Evolutionary conservation across 202 grass and related monocot genomes (phyloP).

Genomic region (Musa balbisiana): DNA sequence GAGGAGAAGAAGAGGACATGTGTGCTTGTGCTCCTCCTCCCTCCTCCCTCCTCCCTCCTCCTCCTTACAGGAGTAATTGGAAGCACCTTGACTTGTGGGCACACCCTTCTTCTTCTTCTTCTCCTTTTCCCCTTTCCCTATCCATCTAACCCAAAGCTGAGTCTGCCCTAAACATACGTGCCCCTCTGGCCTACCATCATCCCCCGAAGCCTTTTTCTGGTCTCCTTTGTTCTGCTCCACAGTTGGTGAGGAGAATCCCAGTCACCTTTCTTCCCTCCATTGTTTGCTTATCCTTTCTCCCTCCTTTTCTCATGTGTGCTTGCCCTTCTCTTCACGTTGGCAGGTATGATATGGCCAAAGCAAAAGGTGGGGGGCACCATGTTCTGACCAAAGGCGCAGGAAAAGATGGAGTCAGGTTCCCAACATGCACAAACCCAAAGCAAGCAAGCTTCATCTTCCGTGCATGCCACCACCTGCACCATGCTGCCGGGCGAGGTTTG

Average conservation of each 20-base stretch:
- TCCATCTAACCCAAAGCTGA: not conserved
- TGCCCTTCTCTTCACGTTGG: not conserved
- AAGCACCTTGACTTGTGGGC: conserved; percentile 15
- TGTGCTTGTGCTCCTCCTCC: not conserved
- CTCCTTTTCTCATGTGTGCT: not conserved
- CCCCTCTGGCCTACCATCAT: not conserved
- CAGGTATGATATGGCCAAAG: conserved; percentile 1
- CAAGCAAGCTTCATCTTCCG: not conserved
- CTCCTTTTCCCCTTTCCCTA: not conserved
- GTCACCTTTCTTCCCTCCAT: not conserved
- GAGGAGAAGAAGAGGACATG: not conserved
- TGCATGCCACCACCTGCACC: conserved; percentile 9
- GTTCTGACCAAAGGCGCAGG: conserved; percentile 7
- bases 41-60: too few relatives aligned
- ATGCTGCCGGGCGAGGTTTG: not conserved
- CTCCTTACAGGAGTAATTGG: not conserved
- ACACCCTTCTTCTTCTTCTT: not conserved
- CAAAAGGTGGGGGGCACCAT: not conserved
- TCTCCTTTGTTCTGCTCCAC: not conserved
- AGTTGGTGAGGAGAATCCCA: not conserved
- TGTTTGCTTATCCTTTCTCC: not conserved
- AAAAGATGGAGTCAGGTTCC: conserved; percentile 10
- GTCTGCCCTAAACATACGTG: not conserved
- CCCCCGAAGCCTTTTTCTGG: too few relatives aligned
- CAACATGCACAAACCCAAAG: conserved; percentile 7